Evolutionary conservation across 345 rosid genomes (phyloP).

Genomic region (Populus deltoides): DNA sequence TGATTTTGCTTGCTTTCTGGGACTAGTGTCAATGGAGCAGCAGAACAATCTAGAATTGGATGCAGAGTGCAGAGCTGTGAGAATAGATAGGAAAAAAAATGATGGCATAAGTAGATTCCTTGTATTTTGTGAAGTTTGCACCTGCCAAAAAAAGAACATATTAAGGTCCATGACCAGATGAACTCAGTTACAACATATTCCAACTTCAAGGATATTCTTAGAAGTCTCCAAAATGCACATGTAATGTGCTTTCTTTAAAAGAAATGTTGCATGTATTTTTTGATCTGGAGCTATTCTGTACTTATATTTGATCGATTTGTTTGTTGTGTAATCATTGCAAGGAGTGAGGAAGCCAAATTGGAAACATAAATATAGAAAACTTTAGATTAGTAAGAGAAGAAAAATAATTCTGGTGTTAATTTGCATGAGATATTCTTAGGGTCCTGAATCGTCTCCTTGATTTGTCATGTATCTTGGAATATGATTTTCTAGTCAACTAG

Average conservation of each 20-base stretch:
- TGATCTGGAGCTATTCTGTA: neutral
- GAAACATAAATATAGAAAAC: neutral
- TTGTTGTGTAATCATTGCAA: neutral
- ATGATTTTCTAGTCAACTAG: neutral
- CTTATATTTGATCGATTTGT: neutral
- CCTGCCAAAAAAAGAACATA: conserved; percentile 14
- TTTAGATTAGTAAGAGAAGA: neutral
- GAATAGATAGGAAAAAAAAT: neutral
- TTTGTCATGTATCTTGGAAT: neutral
- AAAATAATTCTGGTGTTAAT: neutral
- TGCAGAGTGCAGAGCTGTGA: neutral
- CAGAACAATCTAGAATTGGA: conserved; percentile 1
- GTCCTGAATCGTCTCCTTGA: neutral
- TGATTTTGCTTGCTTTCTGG: neutral
- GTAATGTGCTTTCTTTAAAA: conserved; percentile 11
- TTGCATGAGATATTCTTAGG: neutral
- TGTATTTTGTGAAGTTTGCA: conserved; percentile 4
- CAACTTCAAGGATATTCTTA: conserved; percentile 10
- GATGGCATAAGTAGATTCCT: conserved; percentile 11
- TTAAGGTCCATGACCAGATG: conserved; percentile 6
- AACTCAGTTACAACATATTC: neutral
- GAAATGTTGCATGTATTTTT: neutral
- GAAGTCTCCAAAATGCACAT: conserved; percentile 22
- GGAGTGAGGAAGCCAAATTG: neutral
- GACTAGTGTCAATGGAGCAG: conserved; percentile 1